These are phyloP conservation scores for Beauveria scarabaeidicola DNA, from an alignment of 2,329 filamentous ascomycete genomes.

Conservation along the genomic window DNA sequence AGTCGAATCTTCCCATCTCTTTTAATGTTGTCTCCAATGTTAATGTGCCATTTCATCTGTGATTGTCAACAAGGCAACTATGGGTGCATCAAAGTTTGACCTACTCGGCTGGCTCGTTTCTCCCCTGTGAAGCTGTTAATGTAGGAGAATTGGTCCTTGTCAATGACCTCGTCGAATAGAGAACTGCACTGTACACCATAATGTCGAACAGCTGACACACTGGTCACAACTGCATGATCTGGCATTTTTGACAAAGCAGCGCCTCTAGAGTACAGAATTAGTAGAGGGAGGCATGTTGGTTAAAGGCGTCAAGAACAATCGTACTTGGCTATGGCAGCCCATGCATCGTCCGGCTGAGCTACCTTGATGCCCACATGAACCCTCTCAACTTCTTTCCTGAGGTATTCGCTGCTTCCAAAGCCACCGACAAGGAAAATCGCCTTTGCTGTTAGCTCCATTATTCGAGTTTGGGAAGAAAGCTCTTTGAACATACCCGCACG, in stretches of 20 bases:
- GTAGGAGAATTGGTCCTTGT: not conserved
- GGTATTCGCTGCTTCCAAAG: constrained; percentile 28
- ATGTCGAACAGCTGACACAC: constrained; percentile 11
- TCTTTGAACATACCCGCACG: not conserved
- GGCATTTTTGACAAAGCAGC: constrained; percentile 14
- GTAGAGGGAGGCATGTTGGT: not conserved
- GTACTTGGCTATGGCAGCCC: constrained; percentile 19
- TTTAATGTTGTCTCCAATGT: constrained; percentile 13
- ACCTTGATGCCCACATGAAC: constrained; percentile 20
- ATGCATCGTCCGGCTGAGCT: constrained; percentile 23
- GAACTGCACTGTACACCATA: not conserved
- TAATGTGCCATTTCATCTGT: constrained; percentile 16
- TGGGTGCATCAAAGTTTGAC: not conserved
- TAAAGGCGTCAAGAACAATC: not conserved
- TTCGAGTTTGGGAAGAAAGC: not conserved
- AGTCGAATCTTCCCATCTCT: constrained; percentile 12
- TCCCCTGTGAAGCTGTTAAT: not conserved
- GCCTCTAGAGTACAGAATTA: constrained; percentile 4
- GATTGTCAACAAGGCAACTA: not conserved
- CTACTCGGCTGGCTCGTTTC: accelerated
- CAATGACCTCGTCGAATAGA: not conserved
- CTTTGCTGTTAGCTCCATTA: not conserved
- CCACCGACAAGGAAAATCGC: constrained; percentile 30
- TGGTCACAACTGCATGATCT: constrained; percentile 11
- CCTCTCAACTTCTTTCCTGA: constrained; percentile 21